phyloP scores from a whole-genome alignment of 345 rosid genomes.

The Tarenaya hassleriana region DNA sequence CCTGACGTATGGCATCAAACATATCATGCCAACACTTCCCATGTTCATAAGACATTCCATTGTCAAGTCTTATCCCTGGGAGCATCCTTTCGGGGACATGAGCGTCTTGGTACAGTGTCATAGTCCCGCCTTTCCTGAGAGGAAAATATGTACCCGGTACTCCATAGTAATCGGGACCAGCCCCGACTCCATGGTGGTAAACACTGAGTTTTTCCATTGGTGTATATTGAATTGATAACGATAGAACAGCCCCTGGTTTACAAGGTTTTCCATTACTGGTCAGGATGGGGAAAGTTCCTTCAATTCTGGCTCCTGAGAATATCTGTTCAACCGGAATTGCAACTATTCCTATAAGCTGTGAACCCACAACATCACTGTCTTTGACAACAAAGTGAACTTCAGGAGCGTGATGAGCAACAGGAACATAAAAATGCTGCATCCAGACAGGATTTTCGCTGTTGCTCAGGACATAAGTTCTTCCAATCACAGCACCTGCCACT shows the following conservation, averaged over 20 bases:
- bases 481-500: slow-evolving; percentile 55
- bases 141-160: slow-evolving; percentile 97
- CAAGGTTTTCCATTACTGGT: slow-evolving; percentile 59
- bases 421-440: slow-evolving; percentile 79
- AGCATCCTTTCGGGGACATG: slow-evolving; percentile 83
- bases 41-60: slow-evolving; percentile 57
- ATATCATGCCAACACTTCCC: slow-evolving; percentile 94
- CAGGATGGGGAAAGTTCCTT: slow-evolving; percentile 59
- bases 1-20: slow-evolving; percentile 73
- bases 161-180: slow-evolving; percentile 73
- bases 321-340: slow-evolving; percentile 75
- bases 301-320: slow-evolving; percentile 50
- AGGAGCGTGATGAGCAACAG: slow-evolving; percentile 80
- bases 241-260: slow-evolving; percentile 69
- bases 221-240: slow-evolving; percentile 68
- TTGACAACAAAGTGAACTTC: slow-evolving; percentile 83
- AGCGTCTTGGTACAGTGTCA: slow-evolving; percentile 93
- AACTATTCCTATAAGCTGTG: slow-evolving; percentile 75
- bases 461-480: slow-evolving; percentile 82
- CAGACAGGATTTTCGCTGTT: slow-evolving; percentile 83
- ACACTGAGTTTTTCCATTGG: slow-evolving; percentile 59
- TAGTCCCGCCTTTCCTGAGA: slow-evolving; percentile 70
- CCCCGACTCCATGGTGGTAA: slow-evolving; percentile 77
- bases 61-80: slow-evolving; percentile 52
- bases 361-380: slow-evolving; percentile 86